Evolutionary conservation across 78 protist genomes (phyloP).

Genomic region (Guillardia theta): DNA sequence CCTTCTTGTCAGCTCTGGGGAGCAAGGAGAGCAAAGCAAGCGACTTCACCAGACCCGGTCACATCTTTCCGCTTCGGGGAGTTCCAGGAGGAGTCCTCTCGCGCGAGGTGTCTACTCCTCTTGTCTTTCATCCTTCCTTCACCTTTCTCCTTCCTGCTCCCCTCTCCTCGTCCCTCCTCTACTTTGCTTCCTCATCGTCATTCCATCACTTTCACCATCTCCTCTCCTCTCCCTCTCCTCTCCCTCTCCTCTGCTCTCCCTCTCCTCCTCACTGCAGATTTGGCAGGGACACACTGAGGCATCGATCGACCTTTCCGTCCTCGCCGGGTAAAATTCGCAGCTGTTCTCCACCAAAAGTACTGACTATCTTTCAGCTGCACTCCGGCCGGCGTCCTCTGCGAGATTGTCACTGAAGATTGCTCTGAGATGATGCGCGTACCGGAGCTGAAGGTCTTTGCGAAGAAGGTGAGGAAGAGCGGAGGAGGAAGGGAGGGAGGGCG

Average conservation of each 20-base stretch:
- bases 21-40: too few relatives aligned
- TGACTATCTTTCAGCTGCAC: background rate
- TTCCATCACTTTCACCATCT: background rate
- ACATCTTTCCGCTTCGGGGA: background rate
- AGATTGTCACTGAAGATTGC: background rate
- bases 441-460: too few relatives aligned
- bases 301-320: background rate
- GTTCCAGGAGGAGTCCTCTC: background rate
- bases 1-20: too few relatives aligned
- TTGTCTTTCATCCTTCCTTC: background rate
- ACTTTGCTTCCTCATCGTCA: background rate
- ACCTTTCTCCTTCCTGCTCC: background rate
- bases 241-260: background rate
- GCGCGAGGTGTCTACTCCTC: background rate
- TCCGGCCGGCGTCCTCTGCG: background rate
- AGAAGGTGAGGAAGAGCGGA: too few relatives aligned
- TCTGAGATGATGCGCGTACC: too few relatives aligned
- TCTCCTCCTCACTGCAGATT: background rate
- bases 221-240: background rate
- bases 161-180: background rate
- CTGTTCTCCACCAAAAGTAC: background rate
- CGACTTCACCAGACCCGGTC: background rate
- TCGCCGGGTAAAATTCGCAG: background rate
- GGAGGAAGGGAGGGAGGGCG: too few relatives aligned
- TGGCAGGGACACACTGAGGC: slow-evolving; percentile 8